phyloP scores from a whole-genome alignment of 495 filamentous ascomycete genomes.

The Neurospora cerealis region DNA sequence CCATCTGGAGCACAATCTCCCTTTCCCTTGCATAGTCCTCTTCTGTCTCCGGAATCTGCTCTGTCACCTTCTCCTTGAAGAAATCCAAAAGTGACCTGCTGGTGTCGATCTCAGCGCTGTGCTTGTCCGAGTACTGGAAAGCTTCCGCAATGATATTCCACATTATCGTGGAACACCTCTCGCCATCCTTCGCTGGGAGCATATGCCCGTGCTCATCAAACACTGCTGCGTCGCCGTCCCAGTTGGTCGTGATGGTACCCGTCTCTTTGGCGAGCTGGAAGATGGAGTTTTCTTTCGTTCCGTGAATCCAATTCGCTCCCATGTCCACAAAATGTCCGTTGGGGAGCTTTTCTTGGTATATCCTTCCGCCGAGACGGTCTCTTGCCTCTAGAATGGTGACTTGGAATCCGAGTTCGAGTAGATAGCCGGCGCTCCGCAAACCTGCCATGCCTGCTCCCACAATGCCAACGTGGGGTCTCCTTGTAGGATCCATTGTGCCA shows the following conservation, averaged over 20 bases:
- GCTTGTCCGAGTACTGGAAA: conserved; percentile 65
- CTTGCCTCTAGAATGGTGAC: conserved; percentile 84
- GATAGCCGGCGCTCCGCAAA: conserved; percentile 72
- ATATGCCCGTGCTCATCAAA: conserved; percentile 55
- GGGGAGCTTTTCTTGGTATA: conserved; percentile 43
- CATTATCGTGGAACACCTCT: conserved; percentile 48
- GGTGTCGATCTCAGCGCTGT: conserved; percentile 52
- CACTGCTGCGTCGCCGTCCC: conserved; percentile 45
- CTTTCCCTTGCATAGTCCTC: conserved; percentile 35
- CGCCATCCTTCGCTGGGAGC: conserved; percentile 42
- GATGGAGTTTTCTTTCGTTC: conserved; percentile 77
- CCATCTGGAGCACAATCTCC: conserved; percentile 50
- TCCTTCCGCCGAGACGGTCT: conserved; percentile 72
- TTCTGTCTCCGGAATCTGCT: conserved; percentile 40
- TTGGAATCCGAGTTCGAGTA: conserved; percentile 64
- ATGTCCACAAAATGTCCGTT: conserved; percentile 46
- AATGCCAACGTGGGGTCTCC: conserved; percentile 49
- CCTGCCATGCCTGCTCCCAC: conserved; percentile 87
- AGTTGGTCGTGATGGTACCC: conserved; percentile 46
- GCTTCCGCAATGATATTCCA: conserved; percentile 76
- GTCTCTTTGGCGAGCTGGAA: conserved; percentile 63
- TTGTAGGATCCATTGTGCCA: conserved; percentile 21
- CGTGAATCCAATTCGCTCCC: conserved; percentile 95
- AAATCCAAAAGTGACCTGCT: conserved; percentile 69
- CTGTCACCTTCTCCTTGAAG: conserved; percentile 50